Evolutionary conservation across 1,139 yeast species (phyloP).

Genomic region (Pichia sp.): DNA sequence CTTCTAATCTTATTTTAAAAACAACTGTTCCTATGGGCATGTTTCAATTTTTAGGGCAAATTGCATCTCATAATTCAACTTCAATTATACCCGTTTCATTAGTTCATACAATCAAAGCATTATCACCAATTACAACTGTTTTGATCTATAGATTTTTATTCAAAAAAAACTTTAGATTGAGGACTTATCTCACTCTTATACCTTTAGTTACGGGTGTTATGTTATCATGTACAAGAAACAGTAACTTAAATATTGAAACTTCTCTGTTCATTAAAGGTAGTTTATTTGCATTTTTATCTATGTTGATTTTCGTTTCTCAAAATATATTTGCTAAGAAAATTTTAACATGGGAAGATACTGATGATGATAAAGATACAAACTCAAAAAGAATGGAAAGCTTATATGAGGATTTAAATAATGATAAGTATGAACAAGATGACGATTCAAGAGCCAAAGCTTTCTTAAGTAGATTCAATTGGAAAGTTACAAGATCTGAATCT

Average conservation of each 20-base stretch:
- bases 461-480: conserved; percentile 24
- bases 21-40: conserved; percentile 89
- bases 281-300: conserved; percentile 68
- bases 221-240: conserved; percentile 61
- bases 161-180: conserved; percentile 46
- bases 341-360: conserved; percentile 39
- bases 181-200: conserved; percentile 68
- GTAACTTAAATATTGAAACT: conserved; percentile 22
- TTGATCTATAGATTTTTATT: conserved; percentile 61
- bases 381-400: neutral
- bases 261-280: conserved; percentile 53
- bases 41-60: conserved; percentile 86
- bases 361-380: neutral
- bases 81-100: conserved; percentile 81
- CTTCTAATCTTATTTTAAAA: conserved; percentile 47
- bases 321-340: conserved; percentile 85
- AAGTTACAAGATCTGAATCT: conserved; percentile 27
- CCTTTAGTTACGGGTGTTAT: conserved; percentile 82
- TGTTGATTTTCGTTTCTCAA: conserved; percentile 83
- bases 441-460: conserved; percentile 22
- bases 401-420: neutral
- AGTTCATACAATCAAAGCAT: conserved; percentile 86
- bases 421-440: conserved; percentile 15
- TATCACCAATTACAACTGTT: conserved; percentile 87
- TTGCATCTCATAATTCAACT: conserved; percentile 84